Evolutionary conservation across 768 basidiomycete genomes (phyloP), one percentile per base, ranked within the genome.

Genomic region (Russula griseocarnosa): DNA sequence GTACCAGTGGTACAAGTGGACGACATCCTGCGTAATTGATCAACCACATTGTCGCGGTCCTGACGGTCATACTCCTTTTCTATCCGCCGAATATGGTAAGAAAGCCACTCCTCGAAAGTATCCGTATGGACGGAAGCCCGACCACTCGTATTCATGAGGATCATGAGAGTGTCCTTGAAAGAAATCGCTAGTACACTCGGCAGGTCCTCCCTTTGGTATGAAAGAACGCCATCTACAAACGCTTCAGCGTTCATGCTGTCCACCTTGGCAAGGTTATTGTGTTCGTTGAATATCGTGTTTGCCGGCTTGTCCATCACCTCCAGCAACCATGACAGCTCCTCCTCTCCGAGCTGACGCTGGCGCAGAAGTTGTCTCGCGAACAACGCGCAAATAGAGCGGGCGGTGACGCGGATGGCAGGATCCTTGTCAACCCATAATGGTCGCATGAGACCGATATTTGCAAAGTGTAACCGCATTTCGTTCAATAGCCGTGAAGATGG

Each of bases 81-180:
- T 24, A 40, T 30, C 9, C 61, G n/a, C 50, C 4, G 49, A 44
- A 57, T 38, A n/a, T 57, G 55, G 7, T 18, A 16, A 34, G 22
- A 42, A 44, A 62, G 36, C n/a, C 10, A 10, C 24, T 9, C 18
- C 6, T 34, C 13, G 16, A 57, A 51, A 14, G 22, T 30, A 22
- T 40, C 7, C 11, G 34, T 26, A 5, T 3, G 47, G 34, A 62
- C 9, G 30, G 20, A n/a, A 16, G 22, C 24, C 55, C 24, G 36
- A 38, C 26, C 40, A 34, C 24, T 55, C 34, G 30, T 24, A 2
- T 18, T 38, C 62, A 47, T 58, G 8, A 63, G 51, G 30, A 58
- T 53, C 16, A 18, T 24, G 24, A 63, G 62, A 6, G 62, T 63
- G 3, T 58, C 49, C 3, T 22, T 32, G 44, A 58, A 58, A 22